Base-by-base conservation (phyloP, 805 yeast species). In the Nakazawaea anatomiae region DNA sequence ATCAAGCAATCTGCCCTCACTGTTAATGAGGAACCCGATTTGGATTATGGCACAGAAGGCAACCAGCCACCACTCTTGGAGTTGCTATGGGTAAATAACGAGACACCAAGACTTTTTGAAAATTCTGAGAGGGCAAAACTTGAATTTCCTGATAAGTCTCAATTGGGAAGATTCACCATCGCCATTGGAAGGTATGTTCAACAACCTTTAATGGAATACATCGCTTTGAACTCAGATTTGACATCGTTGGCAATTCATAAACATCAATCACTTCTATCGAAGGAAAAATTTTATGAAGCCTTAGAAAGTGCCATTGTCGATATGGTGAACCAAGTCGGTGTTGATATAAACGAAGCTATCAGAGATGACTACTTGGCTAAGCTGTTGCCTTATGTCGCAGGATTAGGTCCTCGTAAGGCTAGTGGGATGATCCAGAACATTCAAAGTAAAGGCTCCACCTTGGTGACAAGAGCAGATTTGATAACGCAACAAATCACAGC, bases 361-460 rank as follows among this genome's bases (percentile, higher is more conserved):
- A 74, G 89, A 53, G 87, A 87, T 51, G 73, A 82, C 1, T 87
- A 89, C 60, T 68, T 81, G 53, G 88, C 96, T 3, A 78, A 80
- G 35, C 67, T 82, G 48, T 72, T 94, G 54, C 94, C 83, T 32
- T 94, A 79, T 62, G 80, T 94, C 47, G 81, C 95, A 7, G 99
- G 99, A 28, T 75, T 94, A 53, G 99, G 99, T 42, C 96, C 96
- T 47, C 84, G 99, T 71, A 94, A 94, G 67, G 92, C 98, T 0
- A 77, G 87, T 30, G 96, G 96, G 44, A 75, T 94, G 53, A 63
- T 92, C 42, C 87, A 90, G 65, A 88, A 87, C 41, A 82, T 94
- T 55, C 89, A 87, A 61, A 73, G 75, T 54, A 70, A 72, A 62
- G 85, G 95, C 59, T 79, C 92, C 9, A 73, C 77, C 7, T 70